Evolutionary conservation across 495 filamentous ascomycete genomes (phyloP), one percentile per base, ranked within the genome.

Genomic region (Penicillium samsonianum): DNA sequence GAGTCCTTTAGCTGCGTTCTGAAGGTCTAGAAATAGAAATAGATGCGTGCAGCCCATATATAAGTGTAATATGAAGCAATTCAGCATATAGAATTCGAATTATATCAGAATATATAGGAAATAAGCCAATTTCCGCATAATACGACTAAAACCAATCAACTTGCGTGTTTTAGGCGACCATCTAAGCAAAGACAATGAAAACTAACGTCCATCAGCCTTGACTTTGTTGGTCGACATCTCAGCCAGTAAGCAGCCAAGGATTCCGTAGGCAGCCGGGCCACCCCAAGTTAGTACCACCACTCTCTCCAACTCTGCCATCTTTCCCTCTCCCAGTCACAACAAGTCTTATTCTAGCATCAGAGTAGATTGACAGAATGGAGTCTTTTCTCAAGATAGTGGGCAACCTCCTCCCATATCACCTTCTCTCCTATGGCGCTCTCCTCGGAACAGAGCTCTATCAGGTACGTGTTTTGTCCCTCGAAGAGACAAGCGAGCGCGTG

Each of bases 401-500:
- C 0, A 67, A 61, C 26, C 63, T 74, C 8, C 67, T 68, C 9
- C 73, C 76, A 35, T 72, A 75, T 53, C 82, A 86, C 54, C 63
- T 85, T 25, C 68, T 84, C 50, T 67, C 74, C 8, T 84, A 80
- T 53, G 79, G 80, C 0, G 65, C 80, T 11, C 71, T 85, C 1
- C 73, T 85, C 1, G 82, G 83, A 31, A 72, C 76, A 14, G 63
- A 76, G 50, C 67, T 85, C 3, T 85, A 77, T 64, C 78, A 77
- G 66, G 72, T 71, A 63, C 23, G n/a, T 25, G 30, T 16, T 19
- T 17, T 28, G 5, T n/a, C 8, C n/a, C 19, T 14, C n/a, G 46
- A 11, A 47, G 22, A 17, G 6, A 1, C 3, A 19, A 19, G 5
- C 14, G 37, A 10, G 16, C 5, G 9, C 28, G 11, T 19, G 20